These are phyloP conservation scores for Rhodamnia rubescens DNA, from an alignment of 345 rosid genomes.

Conservation along the genomic window DNA sequence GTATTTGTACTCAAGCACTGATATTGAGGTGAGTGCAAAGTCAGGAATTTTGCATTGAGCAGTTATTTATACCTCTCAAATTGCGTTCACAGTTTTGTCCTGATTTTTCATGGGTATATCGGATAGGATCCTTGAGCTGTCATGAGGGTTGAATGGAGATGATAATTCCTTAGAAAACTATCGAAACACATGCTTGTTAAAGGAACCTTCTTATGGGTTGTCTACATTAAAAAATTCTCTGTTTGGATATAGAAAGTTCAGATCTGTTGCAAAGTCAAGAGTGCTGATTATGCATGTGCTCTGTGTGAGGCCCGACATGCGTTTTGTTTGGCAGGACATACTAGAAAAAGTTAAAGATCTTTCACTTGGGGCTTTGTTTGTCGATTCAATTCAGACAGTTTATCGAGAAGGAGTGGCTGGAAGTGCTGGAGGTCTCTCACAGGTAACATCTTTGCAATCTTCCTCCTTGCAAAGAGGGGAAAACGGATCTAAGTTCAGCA, in stretches of 20 bases:
- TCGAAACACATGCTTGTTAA: not conserved
- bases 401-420: slow-evolving; percentile 66
- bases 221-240: not conserved
- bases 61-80: not conserved
- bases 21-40: slow-evolving; percentile 50
- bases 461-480: not conserved
- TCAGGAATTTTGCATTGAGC: not conserved
- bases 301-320: not conserved
- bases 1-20: slow-evolving; percentile 58
- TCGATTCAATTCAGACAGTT: slow-evolving; percentile 90
- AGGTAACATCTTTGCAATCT: slow-evolving; percentile 30
- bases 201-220: not conserved
- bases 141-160: not conserved
- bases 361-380: slow-evolving; percentile 60
- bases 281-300: not conserved
- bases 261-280: not conserved
- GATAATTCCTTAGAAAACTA: not conserved
- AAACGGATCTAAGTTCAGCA: not conserved
- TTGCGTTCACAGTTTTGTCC: not conserved
- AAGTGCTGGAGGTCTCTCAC: slow-evolving; percentile 75
- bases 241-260: not conserved
- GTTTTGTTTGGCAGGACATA: slow-evolving; percentile 49
- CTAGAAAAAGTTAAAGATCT: slow-evolving; percentile 42
- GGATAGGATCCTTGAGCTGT: not conserved
- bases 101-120: not conserved